Percentiles rank a stretch among this genome's conserved stretches.
Evolutionary conservation across 2,329 filamentous ascomycete genomes (phyloP).

Genomic region (Lachnellula suecica): DNA sequence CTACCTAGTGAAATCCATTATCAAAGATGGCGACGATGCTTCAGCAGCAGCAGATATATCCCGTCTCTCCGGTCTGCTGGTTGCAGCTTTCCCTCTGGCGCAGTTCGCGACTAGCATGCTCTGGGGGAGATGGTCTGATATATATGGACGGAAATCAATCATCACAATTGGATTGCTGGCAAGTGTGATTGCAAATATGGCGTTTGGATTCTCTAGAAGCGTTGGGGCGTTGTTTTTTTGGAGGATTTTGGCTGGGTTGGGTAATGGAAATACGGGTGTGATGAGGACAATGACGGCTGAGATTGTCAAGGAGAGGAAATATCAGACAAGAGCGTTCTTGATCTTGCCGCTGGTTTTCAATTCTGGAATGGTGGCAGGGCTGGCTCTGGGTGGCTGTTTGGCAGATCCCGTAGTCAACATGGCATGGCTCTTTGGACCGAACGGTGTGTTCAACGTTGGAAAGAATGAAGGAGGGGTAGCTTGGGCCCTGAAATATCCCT

Average conservation of each 20-base stretch:
- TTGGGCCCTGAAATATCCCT: conserved; percentile 41
- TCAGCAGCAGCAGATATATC: conserved; percentile 52
- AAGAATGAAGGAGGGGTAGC: conserved; percentile 34
- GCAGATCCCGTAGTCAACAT: conserved; percentile 40
- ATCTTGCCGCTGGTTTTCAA: conserved; percentile 66
- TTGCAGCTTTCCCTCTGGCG: conserved; percentile 75
- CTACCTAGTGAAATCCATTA: conserved; percentile 68
- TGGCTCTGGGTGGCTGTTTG: conserved; percentile 38
- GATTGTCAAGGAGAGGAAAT: conserved; percentile 69
- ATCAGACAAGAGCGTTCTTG: conserved; percentile 54
- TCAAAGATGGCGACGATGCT: conserved; percentile 33
- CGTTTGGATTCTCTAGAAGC: conserved; percentile 69
- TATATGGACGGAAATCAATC: conserved; percentile 72
- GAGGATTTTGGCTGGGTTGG: conserved; percentile 71
- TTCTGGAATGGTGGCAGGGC: conserved; percentile 35
- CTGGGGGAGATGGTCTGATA: conserved; percentile 73
- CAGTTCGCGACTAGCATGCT: conserved; percentile 82
- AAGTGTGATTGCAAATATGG: conserved; percentile 49
- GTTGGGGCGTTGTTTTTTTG: conserved; percentile 60
- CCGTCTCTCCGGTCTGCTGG: conserved; percentile 76
- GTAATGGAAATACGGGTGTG: conserved; percentile 72
- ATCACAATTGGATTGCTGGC: conserved; percentile 72
- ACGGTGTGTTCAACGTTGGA: conserved; percentile 35
- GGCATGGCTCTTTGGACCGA: conserved; percentile 40
- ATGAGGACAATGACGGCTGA: conserved; percentile 74